These are phyloP conservation scores for Ilex asprella DNA, from an alignment of 257 asterid genomes.

Conservation along the genomic window DNA sequence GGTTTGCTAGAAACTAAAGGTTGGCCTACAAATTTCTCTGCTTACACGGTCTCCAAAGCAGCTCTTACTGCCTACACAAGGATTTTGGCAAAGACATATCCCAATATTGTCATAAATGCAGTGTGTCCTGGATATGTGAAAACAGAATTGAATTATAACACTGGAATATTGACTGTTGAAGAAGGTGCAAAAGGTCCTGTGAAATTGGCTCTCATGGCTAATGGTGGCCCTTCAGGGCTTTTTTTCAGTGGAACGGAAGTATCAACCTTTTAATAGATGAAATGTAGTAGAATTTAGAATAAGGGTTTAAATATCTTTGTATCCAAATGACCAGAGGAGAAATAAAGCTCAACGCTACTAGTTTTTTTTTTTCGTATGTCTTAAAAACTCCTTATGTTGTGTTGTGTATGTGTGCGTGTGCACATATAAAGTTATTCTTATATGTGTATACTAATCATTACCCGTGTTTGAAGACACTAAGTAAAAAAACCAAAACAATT, in stretches of 20 bases:
- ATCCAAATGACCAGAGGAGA: too few relatives aligned
- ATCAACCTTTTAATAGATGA: not conserved
- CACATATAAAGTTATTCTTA: too few relatives aligned
- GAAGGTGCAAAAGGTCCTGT: slow-evolving; percentile 21
- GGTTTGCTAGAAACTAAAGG: slow-evolving; percentile 15
- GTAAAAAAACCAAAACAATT: too few relatives aligned
- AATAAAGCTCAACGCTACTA: too few relatives aligned
- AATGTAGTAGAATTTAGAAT: too few relatives aligned
- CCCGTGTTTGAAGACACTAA: too few relatives aligned
- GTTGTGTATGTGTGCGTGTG: too few relatives aligned
- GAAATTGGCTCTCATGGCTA: slow-evolving; percentile 16
- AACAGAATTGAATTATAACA: slow-evolving; percentile 17
- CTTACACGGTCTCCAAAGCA: slow-evolving; percentile 30
- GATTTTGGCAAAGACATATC: slow-evolving; percentile 20
- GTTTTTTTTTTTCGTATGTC: too few relatives aligned
- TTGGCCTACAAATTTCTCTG: slow-evolving; percentile 18
- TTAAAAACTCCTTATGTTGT: too few relatives aligned
- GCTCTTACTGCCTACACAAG: slow-evolving; percentile 26
- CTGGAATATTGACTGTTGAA: slow-evolving; percentile 7
- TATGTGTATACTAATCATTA: too few relatives aligned
- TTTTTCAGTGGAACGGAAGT: slow-evolving; percentile 5
- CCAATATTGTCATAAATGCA: slow-evolving; percentile 15
- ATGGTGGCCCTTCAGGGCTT: slow-evolving; percentile 23
- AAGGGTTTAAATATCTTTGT: too few relatives aligned
- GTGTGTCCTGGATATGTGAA: slow-evolving; percentile 23